Percentiles rank a stretch among this genome's conserved stretches.
Evolutionary conservation across 306 rosid genomes (phyloP).

Genomic region (Spatholobus suberectus): DNA sequence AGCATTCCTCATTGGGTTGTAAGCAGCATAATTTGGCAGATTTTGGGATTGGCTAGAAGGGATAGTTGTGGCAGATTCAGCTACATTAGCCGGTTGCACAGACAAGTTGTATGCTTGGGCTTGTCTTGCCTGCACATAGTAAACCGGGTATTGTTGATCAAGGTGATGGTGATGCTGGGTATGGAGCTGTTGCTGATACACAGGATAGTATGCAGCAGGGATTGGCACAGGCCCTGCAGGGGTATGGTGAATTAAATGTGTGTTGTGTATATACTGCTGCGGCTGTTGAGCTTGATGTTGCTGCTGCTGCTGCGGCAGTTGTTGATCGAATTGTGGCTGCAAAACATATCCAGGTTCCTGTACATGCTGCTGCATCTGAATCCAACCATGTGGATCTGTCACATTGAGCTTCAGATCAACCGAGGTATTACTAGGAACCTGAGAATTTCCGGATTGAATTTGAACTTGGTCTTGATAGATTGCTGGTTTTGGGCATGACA

Average conservation of each 20-base stretch:
- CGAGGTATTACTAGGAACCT: conserved; percentile 48
- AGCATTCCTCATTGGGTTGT: conserved; percentile 57
- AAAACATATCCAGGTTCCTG: conserved; percentile 67
- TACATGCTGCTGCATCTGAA: conserved; percentile 63
- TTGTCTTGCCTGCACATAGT: conserved; percentile 71
- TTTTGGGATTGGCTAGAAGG: conserved; percentile 60
- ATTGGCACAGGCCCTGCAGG: conserved; percentile 61
- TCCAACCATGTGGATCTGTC: conserved; percentile 57
- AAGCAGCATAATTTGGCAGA: conserved; percentile 56
- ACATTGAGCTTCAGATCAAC: conserved; percentile 56
- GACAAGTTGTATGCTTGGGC: conserved; percentile 66
- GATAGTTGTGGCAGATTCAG: conserved; percentile 53
- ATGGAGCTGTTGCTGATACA: conserved; percentile 46
- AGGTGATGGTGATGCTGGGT: neutral
- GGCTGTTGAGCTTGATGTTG: neutral
- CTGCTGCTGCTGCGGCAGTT: conserved; percentile 37
- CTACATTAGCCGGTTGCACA: conserved; percentile 57
- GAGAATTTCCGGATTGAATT: conserved; percentile 50
- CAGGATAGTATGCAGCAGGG: conserved; percentile 63
- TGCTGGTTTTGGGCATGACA: conserved; percentile 58
- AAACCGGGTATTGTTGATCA: conserved; percentile 68
- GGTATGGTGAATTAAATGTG: conserved; percentile 68
- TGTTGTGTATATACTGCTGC: conserved; percentile 61
- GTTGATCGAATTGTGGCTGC: conserved; percentile 66
- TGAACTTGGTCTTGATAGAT: conserved; percentile 70